Conservation (phyloP, 441 rosid species). For the Francoa sonchifolia region DNA sequence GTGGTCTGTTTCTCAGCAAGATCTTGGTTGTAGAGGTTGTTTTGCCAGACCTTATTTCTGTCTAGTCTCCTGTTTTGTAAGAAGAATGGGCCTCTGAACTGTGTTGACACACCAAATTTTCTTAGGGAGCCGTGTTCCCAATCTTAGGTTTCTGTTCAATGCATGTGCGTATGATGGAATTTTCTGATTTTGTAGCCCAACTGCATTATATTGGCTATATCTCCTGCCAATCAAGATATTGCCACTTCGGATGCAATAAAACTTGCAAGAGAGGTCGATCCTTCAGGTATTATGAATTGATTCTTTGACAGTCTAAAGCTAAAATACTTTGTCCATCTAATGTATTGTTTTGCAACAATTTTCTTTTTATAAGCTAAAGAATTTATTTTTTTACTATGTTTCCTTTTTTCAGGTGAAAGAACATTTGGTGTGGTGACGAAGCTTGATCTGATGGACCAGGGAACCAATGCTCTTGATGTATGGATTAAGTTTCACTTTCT, state of each 20-base stretch:
- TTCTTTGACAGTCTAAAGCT: slow-evolving; percentile 1
- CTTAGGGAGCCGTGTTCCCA: too few species aligned
- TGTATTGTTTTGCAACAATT: not conserved
- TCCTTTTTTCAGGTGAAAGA: slow-evolving; percentile 64
- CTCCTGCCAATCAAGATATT: slow-evolving; percentile 99
- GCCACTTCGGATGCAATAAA: slow-evolving; percentile 99
- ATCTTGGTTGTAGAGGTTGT: too few species aligned
- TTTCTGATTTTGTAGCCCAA: slow-evolving; percentile 41
- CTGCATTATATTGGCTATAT: slow-evolving; percentile 91
- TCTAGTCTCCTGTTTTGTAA: too few species aligned
- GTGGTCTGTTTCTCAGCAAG: too few species aligned
- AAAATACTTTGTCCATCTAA: not conserved
- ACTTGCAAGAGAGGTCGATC: slow-evolving; percentile 98
- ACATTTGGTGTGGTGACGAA: slow-evolving; percentile 95
- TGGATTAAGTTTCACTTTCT: slow-evolving; percentile 11
- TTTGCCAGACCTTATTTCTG: too few species aligned
- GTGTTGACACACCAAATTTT: too few species aligned
- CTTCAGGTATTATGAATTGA: slow-evolving; percentile 46
- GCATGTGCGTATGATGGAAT: too few species aligned
- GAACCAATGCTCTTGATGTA: slow-evolving; percentile 90
- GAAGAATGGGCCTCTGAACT: too few species aligned
- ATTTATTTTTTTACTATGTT: slow-evolving; percentile 6
- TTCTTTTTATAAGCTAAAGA: not conserved
- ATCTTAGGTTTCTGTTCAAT: too few species aligned
- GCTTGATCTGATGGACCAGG: slow-evolving; percentile 99